Conservation (phyloP, 768 basidiomycete species). For the Paxillus rubicundulus region DNA sequence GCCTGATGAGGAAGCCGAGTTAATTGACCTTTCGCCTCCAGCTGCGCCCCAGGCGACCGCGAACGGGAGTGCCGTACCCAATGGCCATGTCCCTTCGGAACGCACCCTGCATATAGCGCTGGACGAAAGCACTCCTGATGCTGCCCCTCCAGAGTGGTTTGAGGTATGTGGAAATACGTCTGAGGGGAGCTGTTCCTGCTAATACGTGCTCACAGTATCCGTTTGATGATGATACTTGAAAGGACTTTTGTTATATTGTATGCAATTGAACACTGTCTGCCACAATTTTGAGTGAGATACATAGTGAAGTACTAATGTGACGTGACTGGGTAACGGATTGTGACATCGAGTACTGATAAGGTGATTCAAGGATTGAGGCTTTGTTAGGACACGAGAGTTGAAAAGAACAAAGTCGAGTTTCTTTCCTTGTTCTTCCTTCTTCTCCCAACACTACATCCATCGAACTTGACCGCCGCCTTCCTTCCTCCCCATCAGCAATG, state of each 20-base stretch:
- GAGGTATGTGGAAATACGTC: slow-evolving; percentile 55
- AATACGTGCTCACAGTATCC: slow-evolving; percentile 54
- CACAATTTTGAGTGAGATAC: too few species aligned
- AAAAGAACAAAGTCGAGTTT: background rate
- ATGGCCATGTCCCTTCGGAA: slow-evolving; percentile 18
- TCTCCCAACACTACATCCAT: slow-evolving; percentile 4
- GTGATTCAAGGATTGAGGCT: slow-evolving; percentile 12
- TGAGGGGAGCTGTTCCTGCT: slow-evolving; percentile 12
- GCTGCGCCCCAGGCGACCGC: slow-evolving; percentile 31
- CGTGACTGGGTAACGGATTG: slow-evolving; percentile 17
- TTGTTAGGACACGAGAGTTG: slow-evolving; percentile 17
- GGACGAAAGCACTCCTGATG: slow-evolving; percentile 70
- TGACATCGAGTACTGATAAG: slow-evolving; percentile 29
- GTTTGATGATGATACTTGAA: slow-evolving; percentile 63
- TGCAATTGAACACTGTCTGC: slow-evolving; percentile 2
- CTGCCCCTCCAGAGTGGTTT: slow-evolving; percentile 74
- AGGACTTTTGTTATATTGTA: slow-evolving; percentile 6
- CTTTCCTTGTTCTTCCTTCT: slow-evolving; percentile 4
- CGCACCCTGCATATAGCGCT: slow-evolving; percentile 57
- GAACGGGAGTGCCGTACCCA: slow-evolving; percentile 31
- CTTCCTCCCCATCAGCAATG: slow-evolving; percentile 28
- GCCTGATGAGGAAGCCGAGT: slow-evolving; percentile 70
- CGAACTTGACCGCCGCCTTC: background rate
- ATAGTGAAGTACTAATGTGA: slow-evolving; percentile 13
- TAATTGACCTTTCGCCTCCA: slow-evolving; percentile 61